Evolutionary conservation across 2,329 filamentous ascomycete genomes (phyloP), one percentile per base, ranked within the genome.

Genomic region (Ceratocystiopsis brevicomis): DNA sequence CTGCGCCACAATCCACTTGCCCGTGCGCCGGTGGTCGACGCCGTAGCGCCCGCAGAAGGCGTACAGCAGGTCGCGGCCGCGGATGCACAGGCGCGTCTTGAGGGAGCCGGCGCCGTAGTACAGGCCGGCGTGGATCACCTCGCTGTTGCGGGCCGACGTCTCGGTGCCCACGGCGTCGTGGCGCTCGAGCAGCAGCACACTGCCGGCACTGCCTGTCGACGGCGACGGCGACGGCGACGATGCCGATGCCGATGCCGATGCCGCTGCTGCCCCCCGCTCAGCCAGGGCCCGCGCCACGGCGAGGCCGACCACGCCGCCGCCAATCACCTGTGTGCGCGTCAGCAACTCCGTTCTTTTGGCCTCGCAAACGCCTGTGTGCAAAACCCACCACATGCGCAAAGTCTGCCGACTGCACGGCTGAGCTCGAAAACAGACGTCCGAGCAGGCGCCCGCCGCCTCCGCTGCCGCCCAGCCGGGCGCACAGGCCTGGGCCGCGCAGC

Each of bases 1-100:
- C 63, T 96, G 90, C 1, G 88, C 88, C 1, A 96, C 82, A 53
- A 96, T 81, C 87, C 88, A 95, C 65, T 95, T 96, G 47, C 86
- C 86, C 19, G 76, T 81, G 56, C 79, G 79, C 43, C 68, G 68
- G 61, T 90, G 72, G 0, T 75, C 74, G 41, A 98, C 80, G 45
- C 61, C 59, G 53, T 82, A 65, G 45, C 63, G 63, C 6, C 63
- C 60, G 64, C 88, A 95, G 37, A 93, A 73, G 4, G 66, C 68
- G 61, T 98, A 98, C 46, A 96, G 66, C 57, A 85, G 66, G 32
- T 78, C 57, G 52, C 78, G 78, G 47, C 90, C 90, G 32, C 67
- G 64, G 49, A 95, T 67, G 62, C 90, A 98, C 13, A 98, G 73
- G 15, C 64, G 63, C 1, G 87, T 85, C 62, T 98, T 98, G 43